These are phyloP conservation scores for Venturia asperata DNA, from an alignment of 2,329 filamentous ascomycete species.

Conservation along the genomic window DNA sequence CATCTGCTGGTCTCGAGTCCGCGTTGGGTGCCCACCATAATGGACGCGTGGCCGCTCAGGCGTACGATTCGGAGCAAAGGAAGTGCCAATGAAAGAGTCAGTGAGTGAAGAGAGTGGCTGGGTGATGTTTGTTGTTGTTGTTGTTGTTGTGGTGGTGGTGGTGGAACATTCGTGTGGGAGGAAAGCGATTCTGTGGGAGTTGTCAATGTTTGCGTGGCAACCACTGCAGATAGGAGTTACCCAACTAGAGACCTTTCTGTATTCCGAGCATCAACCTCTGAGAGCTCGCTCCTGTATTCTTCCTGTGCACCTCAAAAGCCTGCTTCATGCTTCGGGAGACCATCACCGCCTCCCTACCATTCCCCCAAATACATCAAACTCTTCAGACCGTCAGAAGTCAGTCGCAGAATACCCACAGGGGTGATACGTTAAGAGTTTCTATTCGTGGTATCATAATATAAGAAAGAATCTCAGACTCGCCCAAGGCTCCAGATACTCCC, in stretches of 20 bases:
- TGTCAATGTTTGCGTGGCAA: not conserved
- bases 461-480: not conserved
- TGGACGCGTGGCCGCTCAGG: not conserved
- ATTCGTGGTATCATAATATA: constrained; percentile 9
- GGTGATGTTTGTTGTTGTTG: not conserved
- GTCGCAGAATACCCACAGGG: not conserved
- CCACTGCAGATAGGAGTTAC: not conserved
- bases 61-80: not conserved
- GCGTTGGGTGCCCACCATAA: not conserved
- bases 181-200: not conserved
- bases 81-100: not conserved
- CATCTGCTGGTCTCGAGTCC: not conserved
- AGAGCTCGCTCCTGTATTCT: not conserved
- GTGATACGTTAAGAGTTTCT: not conserved
- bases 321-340: not conserved
- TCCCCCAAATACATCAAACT: not conserved
- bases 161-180: too few species aligned
- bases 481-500: not conserved
- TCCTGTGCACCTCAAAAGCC: not conserved
- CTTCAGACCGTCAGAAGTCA: not conserved
- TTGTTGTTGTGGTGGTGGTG: not conserved
- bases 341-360: not conserved
- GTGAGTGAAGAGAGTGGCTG: not conserved
- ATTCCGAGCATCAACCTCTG: not conserved
- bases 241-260: not conserved